A percentile compares a stretch with the other conserved stretches of the same genome.
These are phyloP conservation scores for Gelatoporia subvermispora DNA, from an alignment of 768 basidiomycete genomes.

Conservation along the genomic window DNA sequence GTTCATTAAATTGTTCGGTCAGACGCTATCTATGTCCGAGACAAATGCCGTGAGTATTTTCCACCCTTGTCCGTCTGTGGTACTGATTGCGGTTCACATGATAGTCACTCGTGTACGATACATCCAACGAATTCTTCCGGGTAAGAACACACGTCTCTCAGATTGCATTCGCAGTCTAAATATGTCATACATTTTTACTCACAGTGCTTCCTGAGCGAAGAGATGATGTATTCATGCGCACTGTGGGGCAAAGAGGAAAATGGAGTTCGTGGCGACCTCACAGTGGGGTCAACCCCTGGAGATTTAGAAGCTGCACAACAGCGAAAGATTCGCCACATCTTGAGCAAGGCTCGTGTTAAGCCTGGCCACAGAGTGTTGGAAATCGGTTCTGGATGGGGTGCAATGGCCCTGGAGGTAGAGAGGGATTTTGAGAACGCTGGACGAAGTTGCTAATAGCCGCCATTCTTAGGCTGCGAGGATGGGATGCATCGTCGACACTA, in stretches of 20 bases:
- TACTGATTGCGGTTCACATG: background rate
- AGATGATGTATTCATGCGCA: conserved; percentile 42
- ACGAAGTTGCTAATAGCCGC: too few species aligned
- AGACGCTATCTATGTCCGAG: background rate
- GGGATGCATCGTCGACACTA: conserved; percentile 37
- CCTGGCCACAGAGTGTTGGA: conserved; percentile 42
- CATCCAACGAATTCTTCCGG: conserved; percentile 6
- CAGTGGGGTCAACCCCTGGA: conserved; percentile 40
- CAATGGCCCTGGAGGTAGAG: conserved; percentile 37
- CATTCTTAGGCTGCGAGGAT: conserved; percentile 31
- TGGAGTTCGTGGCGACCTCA: conserved; percentile 26
- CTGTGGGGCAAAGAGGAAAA: conserved; percentile 34
- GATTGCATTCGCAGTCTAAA: background rate
- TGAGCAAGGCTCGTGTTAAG: conserved; percentile 36
- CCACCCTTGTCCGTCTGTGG: too few species aligned
- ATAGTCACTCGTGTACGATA: conserved; percentile 8
- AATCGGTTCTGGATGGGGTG: conserved; percentile 47
- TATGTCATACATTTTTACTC: background rate
- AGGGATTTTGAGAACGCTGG: too few species aligned
- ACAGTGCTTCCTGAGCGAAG: conserved; percentile 26
- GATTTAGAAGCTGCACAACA: conserved; percentile 33
- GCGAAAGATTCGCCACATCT: conserved; percentile 38
- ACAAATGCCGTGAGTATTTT: background rate
- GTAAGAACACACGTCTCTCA: background rate
- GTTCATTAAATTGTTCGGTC: background rate